phyloP scores from a whole-genome alignment of 1,284 basidiomycete species.

The Moesziomyces parantarcticus region DNA sequence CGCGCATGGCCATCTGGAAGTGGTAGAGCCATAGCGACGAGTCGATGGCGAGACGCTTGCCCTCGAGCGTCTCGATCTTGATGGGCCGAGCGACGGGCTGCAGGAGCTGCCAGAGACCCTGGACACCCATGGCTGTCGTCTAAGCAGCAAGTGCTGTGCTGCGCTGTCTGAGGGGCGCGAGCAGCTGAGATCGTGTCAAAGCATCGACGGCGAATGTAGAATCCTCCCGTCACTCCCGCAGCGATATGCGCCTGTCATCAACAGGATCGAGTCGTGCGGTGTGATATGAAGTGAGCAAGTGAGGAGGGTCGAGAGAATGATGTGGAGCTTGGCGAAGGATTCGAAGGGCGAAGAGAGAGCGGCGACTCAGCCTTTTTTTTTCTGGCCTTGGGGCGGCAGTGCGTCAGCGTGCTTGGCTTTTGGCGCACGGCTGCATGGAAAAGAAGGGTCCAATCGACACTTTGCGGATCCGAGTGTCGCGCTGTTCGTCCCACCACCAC shows the following conservation, averaged over 20 bases:
- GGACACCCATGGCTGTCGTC: constrained; percentile 61
- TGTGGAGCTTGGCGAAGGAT: too few species aligned
- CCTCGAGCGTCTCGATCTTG: constrained; percentile 67
- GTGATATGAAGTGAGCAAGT: not conserved
- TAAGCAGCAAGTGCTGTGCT: not conserved
- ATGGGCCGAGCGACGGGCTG: constrained; percentile 67
- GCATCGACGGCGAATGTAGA: too few species aligned
- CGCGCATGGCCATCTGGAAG: constrained; percentile 88
- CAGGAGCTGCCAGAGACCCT: constrained; percentile 67
- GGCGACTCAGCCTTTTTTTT: constrained; percentile 7
- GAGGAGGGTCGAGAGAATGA: too few species aligned
- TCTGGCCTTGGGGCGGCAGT: not conserved
- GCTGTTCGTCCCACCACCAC: not conserved
- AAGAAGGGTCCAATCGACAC: constrained; percentile 11
- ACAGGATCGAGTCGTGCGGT: too few species aligned
- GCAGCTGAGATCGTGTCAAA: not conserved
- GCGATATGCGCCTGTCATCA: too few species aligned
- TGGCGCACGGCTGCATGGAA: not conserved
- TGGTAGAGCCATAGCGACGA: constrained; percentile 98
- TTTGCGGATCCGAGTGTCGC: constrained; percentile 15
- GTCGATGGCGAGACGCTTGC: constrained; percentile 76
- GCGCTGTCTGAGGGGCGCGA: not conserved
- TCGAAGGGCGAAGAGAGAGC: too few species aligned
- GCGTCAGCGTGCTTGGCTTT: constrained; percentile 22
- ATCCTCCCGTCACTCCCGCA: too few species aligned